Conservation (phyloP, 2,329 filamentous ascomycete genomes). For the Chalaropsis ovoidea region DNA sequence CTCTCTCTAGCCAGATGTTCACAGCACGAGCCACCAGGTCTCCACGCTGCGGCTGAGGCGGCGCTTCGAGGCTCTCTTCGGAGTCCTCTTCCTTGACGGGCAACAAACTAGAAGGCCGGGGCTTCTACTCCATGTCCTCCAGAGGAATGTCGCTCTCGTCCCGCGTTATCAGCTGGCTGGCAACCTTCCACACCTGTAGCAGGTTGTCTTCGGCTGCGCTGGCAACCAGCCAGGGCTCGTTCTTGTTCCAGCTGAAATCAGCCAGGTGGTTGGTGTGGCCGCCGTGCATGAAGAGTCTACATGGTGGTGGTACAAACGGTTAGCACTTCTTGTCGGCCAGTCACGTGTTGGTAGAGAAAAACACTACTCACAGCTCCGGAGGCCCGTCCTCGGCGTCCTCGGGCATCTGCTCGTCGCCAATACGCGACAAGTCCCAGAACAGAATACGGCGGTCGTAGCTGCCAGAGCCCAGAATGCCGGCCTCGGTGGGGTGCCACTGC, state of each 20-base stretch:
- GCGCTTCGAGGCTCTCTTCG: background rate
- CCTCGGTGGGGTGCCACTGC: constrained; percentile 88
- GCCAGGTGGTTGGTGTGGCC: constrained; percentile 94
- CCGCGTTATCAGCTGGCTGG: constrained; percentile 68
- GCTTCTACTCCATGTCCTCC: constrained; percentile 52
- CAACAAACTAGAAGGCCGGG: background rate
- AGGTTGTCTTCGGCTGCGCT: constrained; percentile 95
- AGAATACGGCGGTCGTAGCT: constrained; percentile 89
- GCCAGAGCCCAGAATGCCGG: constrained; percentile 77
- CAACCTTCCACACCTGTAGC: constrained; percentile 86
- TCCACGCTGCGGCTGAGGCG: no score
- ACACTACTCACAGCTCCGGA: constrained; percentile 67
- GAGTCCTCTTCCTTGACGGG: background rate
- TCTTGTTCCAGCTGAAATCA: constrained; percentile 96
- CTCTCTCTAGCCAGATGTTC: no score
- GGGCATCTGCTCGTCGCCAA: constrained; percentile 87
- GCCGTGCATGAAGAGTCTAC: constrained; percentile 90
- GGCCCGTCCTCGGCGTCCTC: constrained; percentile 93
- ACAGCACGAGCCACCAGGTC: no score
- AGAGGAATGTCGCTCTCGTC: constrained; percentile 65
- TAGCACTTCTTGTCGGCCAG: background rate
- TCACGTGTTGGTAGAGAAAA: no score
- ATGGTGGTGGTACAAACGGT: background rate
- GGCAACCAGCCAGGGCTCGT: constrained; percentile 92
- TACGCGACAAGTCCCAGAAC: constrained; percentile 89